These are phyloP conservation scores for Trichoderma simmonsii DNA, from an alignment of 2,329 filamentous ascomycete genomes.

Conservation along the genomic window DNA sequence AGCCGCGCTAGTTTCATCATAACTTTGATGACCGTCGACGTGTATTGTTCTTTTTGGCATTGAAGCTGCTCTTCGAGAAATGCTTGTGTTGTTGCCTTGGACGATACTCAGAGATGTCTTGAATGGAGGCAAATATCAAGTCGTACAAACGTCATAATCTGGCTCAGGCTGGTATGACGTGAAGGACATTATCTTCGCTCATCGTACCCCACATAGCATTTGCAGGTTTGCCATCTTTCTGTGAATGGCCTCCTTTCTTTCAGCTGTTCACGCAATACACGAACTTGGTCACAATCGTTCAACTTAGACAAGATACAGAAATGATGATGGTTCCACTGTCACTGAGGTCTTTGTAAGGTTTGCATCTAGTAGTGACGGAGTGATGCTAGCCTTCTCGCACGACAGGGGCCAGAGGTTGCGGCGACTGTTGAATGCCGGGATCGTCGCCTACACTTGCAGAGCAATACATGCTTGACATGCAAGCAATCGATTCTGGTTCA, in stretches of 20 bases:
- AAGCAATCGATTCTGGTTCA: background rate
- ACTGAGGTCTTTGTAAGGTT: background rate
- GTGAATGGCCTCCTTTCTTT: background rate
- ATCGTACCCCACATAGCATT: background rate
- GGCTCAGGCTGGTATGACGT: constrained; percentile 3
- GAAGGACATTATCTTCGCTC: background rate
- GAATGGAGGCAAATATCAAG: background rate
- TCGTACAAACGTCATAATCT: constrained; percentile 11
- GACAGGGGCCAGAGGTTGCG: background rate
- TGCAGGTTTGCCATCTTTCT: background rate
- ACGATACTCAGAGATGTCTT: background rate
- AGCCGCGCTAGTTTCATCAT: constrained; percentile 1
- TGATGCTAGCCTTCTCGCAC: background rate
- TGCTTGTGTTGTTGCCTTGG: background rate
- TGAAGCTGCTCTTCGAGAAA: background rate
- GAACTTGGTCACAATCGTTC: background rate
- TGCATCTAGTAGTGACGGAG: background rate
- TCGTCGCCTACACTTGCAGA: background rate
- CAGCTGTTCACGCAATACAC: background rate
- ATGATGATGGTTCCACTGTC: background rate
- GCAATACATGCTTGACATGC: background rate
- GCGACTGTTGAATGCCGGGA: background rate
- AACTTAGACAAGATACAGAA: background rate
- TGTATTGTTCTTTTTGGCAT: background rate
- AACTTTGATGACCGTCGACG: background rate